These are phyloP conservation scores for Arabidopsis hybrid DNA, from an alignment of 441 rosid genomes.

Conservation along the genomic window DNA sequence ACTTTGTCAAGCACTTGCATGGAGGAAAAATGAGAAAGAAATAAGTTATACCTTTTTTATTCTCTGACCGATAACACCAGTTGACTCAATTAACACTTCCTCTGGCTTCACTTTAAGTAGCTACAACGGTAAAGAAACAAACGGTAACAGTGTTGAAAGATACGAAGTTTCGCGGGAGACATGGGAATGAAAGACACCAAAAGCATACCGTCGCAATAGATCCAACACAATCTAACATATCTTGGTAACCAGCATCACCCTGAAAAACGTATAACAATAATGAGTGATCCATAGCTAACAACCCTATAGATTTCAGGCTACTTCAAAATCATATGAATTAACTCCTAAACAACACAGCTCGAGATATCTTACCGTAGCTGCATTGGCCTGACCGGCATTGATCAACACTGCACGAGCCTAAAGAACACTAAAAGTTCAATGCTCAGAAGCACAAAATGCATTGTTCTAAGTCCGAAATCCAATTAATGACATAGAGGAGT, in stretches of 20 bases:
- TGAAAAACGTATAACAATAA: conserved; percentile 39
- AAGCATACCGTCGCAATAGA: conserved; percentile 66
- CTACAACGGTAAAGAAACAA: conserved; percentile 49
- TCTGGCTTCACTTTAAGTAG: conserved; percentile 65
- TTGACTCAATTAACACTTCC: conserved; percentile 87
- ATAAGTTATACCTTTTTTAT: conserved; percentile 66
- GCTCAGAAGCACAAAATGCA: conserved; percentile 14
- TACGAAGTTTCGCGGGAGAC: conserved; percentile 1
- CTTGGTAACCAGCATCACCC: conserved; percentile 98
- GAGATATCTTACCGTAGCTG: conserved; percentile 82
- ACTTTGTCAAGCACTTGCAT: neutral
- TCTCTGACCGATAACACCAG: conserved; percentile 94
- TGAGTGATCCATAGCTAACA: conserved; percentile 21
- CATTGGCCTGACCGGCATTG: conserved; percentile 99
- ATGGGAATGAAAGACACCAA: conserved; percentile 10
- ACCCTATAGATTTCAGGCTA: neutral
- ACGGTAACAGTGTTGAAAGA: conserved; percentile 10
- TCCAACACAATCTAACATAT: conserved; percentile 76
- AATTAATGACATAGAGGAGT: conserved; percentile 14
- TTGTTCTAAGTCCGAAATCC: neutral
- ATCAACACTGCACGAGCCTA: conserved; percentile 93
- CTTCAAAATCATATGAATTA: neutral
- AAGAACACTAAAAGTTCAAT: conserved; percentile 20
- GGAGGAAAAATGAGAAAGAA: neutral
- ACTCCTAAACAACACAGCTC: too few relatives aligned